Conservation (phyloP, 306 rosid species). For the Acacia melanoxylon region DNA sequence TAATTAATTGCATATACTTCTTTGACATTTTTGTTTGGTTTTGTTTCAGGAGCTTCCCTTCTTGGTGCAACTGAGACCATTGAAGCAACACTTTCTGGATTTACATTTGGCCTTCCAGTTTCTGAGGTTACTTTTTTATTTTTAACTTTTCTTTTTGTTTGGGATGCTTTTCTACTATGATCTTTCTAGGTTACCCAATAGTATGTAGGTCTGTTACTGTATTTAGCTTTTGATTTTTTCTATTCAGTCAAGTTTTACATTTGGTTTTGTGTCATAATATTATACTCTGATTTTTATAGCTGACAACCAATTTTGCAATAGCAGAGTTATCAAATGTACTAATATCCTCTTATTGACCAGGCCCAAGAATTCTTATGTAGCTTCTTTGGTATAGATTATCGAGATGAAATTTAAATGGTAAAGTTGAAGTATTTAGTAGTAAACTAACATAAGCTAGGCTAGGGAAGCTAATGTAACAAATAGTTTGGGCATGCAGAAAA, state of each 20-base stretch:
- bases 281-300: background rate
- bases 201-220: conserved; percentile 13
- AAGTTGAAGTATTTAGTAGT: background rate
- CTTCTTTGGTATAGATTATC: background rate
- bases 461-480: background rate
- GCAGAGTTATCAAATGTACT: background rate
- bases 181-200: conserved; percentile 25
- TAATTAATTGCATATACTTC: conserved; percentile 28
- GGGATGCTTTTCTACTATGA: background rate
- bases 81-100: conserved; percentile 91
- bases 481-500: background rate
- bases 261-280: conserved; percentile 11
- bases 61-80: conserved; percentile 87
- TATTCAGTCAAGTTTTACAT: background rate
- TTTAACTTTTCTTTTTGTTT: conserved; percentile 22
- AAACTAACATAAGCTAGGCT: background rate
- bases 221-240: background rate
- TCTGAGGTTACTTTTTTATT: conserved; percentile 74
- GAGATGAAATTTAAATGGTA: background rate
- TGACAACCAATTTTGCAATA: background rate
- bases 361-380: background rate
- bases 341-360: conserved; percentile 13
- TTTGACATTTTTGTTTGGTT: conserved; percentile 34
- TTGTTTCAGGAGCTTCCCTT: conserved; percentile 76
- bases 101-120: conserved; percentile 85